Evolutionary conservation across 805 yeast genomes (phyloP).

Genomic region (Pichia paraexigua): DNA sequence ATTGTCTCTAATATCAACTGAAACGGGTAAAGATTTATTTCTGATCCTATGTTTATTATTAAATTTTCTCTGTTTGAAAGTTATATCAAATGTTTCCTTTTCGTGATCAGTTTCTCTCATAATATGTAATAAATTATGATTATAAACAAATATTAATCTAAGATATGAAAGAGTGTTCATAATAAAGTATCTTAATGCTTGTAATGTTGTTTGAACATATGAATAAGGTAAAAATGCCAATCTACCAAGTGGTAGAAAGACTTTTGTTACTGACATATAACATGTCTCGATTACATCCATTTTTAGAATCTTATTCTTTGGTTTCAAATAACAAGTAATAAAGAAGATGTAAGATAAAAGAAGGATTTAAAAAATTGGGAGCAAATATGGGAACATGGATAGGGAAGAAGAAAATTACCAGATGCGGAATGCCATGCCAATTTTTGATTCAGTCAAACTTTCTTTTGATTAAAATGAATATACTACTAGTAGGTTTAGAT

Average conservation of each 20-base stretch:
- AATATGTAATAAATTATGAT: constrained; percentile 20
- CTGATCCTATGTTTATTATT: constrained; percentile 16
- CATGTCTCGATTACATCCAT: constrained; percentile 6
- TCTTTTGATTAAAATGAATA: no score
- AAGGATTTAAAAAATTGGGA: not conserved
- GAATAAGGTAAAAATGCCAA: constrained; percentile 20
- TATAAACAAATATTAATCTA: constrained; percentile 16
- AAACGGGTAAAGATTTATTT: constrained; percentile 15
- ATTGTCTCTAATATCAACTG: constrained; percentile 10
- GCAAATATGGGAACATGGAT: not conserved
- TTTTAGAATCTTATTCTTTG: not conserved
- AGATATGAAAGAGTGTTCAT: constrained; percentile 14
- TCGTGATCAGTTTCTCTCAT: constrained; percentile 19
- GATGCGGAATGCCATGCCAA: not conserved
- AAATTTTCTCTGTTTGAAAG: constrained; percentile 16
- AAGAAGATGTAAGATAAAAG: not conserved
- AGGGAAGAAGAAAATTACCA: not conserved
- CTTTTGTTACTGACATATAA: constrained; percentile 1
- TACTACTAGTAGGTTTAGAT: no score
- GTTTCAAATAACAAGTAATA: not conserved
- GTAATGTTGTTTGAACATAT: constrained; percentile 15
- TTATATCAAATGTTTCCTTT: constrained; percentile 14
- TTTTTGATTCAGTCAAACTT: no score
- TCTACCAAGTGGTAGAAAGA: constrained; percentile 19
- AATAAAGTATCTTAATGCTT: constrained; percentile 14